Percentiles rank a stretch among this genome's conserved stretches.
phyloP scores from a whole-genome alignment of 371 early-diverging fungal genomes.

The Mucor ambiguus region DNA sequence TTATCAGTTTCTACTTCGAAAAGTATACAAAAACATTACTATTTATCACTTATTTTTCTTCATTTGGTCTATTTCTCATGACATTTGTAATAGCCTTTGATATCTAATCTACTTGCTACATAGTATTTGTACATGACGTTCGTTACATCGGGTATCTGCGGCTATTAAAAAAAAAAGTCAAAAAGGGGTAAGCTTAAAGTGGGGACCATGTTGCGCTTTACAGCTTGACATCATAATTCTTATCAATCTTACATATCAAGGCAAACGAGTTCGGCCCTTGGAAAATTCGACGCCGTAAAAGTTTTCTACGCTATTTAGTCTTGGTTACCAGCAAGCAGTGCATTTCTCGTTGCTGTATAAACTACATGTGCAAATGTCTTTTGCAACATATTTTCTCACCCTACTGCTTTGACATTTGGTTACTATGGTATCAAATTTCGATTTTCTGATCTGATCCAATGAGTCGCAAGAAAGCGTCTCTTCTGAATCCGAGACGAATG shows the following conservation, averaged over 20 bases:
- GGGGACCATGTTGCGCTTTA: slow-evolving; percentile 2
- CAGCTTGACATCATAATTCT: slow-evolving; percentile 3
- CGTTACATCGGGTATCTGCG: not conserved
- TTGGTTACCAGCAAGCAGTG: not conserved
- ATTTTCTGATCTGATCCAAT: not conserved
- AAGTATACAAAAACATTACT: not conserved
- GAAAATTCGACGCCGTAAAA: slow-evolving; percentile 7
- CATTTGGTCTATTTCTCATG: slow-evolving; percentile 1
- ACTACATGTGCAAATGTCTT: not conserved
- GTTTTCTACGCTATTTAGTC: not conserved
- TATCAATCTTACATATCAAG: slow-evolving; percentile 4
- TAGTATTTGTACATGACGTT: not conserved
- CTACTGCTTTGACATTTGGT: not conserved
- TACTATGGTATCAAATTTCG: not conserved
- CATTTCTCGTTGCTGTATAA: not conserved
- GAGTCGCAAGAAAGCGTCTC: not conserved
- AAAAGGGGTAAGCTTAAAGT: not conserved
- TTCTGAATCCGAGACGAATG: not conserved
- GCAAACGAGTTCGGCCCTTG: not conserved
- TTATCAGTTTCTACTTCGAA: not conserved
- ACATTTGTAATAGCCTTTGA: not conserved
- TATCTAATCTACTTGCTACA: not conserved
- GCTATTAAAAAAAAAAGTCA: not conserved
- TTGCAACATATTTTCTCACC: not conserved
- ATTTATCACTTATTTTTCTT: not conserved